A percentile compares a stretch with the other conserved stretches of the same genome.
Evolutionary conservation across 306 rosid genomes (phyloP).

Genomic region (Lathyrus sativus): DNA sequence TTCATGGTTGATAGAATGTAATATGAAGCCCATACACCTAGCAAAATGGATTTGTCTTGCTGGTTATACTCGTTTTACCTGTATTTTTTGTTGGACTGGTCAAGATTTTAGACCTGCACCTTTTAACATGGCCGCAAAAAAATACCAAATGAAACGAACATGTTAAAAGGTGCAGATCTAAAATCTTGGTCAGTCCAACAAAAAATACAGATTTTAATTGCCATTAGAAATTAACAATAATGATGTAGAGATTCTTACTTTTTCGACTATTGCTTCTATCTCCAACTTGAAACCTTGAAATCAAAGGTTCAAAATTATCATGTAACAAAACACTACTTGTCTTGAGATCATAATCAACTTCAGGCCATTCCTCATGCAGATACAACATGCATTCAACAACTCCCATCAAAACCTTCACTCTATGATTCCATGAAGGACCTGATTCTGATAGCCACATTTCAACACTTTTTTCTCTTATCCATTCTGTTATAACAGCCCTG

Average conservation of each 20-base stretch:
- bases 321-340: conserved; percentile 57
- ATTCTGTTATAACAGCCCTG: conserved; percentile 60
- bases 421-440: conserved; percentile 56
- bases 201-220: too few species aligned
- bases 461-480: conserved; percentile 48
- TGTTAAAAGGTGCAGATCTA: too few species aligned
- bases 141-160: too few species aligned
- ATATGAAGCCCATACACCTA: too few species aligned
- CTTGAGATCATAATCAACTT: conserved; percentile 64
- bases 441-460: conserved; percentile 57
- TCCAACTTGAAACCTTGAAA: conserved; percentile 68
- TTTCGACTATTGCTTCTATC: conserved; percentile 42
- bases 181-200: too few species aligned
- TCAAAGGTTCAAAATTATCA: conserved; percentile 47
- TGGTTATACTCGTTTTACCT: too few species aligned
- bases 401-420: conserved; percentile 59
- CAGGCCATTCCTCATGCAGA: conserved; percentile 68
- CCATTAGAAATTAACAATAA: neutral
- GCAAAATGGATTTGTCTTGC: too few species aligned
- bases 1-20: too few species aligned
- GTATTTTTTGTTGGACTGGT: too few species aligned
- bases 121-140: too few species aligned
- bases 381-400: conserved; percentile 59
- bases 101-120: too few species aligned
- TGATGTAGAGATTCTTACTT: conserved; percentile 43